Evolutionary conservation across 1,139 yeast genomes (phyloP), one percentile per base, ranked within the genome.

Genomic region (Wickerhamomyces sp.): DNA sequence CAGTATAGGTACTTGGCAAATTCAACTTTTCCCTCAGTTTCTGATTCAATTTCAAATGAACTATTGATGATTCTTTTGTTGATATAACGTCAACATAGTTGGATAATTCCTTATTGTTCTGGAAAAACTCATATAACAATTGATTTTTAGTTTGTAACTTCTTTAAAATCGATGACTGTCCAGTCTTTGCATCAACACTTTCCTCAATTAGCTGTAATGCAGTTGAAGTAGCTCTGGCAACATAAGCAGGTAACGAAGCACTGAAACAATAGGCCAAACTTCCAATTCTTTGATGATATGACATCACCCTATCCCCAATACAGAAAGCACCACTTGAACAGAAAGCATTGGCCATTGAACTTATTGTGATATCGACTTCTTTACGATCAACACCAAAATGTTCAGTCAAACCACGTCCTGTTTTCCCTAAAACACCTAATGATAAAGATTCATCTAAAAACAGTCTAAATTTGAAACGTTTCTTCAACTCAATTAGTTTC

Each of bases 261-360:
- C 95, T 85, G 62, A 89, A 93, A 49, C 94, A 94, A 62, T 89
- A 93, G 3, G 96, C 96, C 55, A 77, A 74, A 10, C 96, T 87
- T 32, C 90, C 87, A 59, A 91, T 84, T 62, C 95, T 81, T 73
- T 94, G 99, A 67, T 93, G 96, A 57, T 84, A 86, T 39, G 91
- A 81, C 91, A 93, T 88, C 48, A 84, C 84, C 36, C 70, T 68
- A 37, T 79, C 84, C 49, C 98, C 99, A 27, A 88, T 88, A 62
- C 96, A 93, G 66, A 89, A 93, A 1, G 96, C 99, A 52, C 99
- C 99, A 39, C 94, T 83, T 10, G 95, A 75, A n/a, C 91, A 94
- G 55, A 91, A 75, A 0, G 95, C 75, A 38, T 76, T 75, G 11
- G 96, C 95, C 73, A 93, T 69, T 3, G 95, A 82, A 30, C 97